These are phyloP conservation scores for Ambrosiella beaveri DNA, from an alignment of 2,329 filamentous ascomycete genomes.

Conservation along the genomic window DNA sequence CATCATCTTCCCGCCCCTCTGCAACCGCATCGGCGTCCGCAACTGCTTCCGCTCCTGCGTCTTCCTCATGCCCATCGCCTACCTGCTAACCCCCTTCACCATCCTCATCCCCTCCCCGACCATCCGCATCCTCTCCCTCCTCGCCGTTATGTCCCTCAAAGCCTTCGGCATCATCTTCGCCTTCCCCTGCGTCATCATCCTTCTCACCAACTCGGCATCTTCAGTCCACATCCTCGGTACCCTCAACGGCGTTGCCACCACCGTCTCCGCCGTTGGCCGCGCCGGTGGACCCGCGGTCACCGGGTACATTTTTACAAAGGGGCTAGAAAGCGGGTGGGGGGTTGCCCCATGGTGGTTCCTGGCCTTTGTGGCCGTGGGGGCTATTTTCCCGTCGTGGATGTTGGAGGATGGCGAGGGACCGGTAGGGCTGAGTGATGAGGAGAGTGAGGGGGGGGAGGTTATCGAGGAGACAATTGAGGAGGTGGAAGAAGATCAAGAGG, in stretches of 20 bases:
- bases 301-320: constrained; percentile 58
- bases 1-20: constrained; percentile 61
- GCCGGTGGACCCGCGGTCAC: constrained; percentile 60
- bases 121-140: constrained; percentile 42
- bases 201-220: constrained; percentile 71
- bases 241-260: constrained; percentile 78
- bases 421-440: constrained; percentile 21
- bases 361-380: constrained; percentile 42
- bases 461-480: constrained; percentile 8
- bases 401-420: constrained; percentile 60
- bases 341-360: constrained; percentile 70
- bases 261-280: constrained; percentile 61
- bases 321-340: constrained; percentile 58
- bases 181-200: constrained; percentile 77
- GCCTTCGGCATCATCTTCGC: constrained; percentile 62
- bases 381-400: constrained; percentile 55
- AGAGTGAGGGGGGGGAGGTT: constrained; percentile 19
- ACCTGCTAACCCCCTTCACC: constrained; percentile 67
- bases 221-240: constrained; percentile 68
- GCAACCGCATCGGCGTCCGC: constrained; percentile 55
- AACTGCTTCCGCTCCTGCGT: constrained; percentile 53
- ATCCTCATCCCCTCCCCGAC: constrained; percentile 37
- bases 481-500: constrained; percentile 8
- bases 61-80: constrained; percentile 54
- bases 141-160: constrained; percentile 55